Conservation (phyloP, 2,329 filamentous ascomycete genomes). For the Phialophora expanda region DNA sequence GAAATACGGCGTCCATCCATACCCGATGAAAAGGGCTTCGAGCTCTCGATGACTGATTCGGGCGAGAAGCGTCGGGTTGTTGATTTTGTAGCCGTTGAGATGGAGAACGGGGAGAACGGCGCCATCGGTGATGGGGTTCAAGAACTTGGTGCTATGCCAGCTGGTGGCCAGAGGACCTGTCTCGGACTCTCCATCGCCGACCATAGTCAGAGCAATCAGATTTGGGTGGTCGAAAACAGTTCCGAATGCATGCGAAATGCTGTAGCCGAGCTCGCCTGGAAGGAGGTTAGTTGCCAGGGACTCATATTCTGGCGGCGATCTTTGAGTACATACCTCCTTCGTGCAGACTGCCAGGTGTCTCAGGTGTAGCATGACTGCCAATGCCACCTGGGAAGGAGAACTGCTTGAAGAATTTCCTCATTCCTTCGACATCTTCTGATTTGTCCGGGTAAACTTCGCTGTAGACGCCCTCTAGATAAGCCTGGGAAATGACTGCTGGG, state of each 20-base stretch:
- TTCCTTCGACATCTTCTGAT: conserved; percentile 68
- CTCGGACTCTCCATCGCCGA: conserved; percentile 81
- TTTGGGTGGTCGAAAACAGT: conserved; percentile 76
- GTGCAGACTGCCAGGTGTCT: conserved; percentile 77
- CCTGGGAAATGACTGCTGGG: conserved; percentile 75
- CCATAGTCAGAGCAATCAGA: conserved; percentile 76
- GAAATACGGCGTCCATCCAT: conserved; percentile 80
- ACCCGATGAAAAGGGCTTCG: conserved; percentile 70
- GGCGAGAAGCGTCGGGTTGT: conserved; percentile 75
- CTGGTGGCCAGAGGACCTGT: conserved; percentile 78
- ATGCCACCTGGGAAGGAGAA: conserved; percentile 83
- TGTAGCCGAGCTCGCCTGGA: conserved; percentile 72
- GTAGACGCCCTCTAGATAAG: conserved; percentile 78
- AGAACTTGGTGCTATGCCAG: conserved; percentile 83
- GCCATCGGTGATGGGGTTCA: conserved; percentile 78
- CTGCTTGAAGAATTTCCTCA: conserved; percentile 79
- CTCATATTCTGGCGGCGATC: neutral
- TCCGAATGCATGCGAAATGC: conserved; percentile 78
- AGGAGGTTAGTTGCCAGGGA: neutral
- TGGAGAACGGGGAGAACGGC: conserved; percentile 79
- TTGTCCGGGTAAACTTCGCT: conserved; percentile 78
- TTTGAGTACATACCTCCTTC: conserved; percentile 64
- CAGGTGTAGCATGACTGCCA: conserved; percentile 77
- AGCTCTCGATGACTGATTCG: conserved; percentile 77
- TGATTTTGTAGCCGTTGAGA: conserved; percentile 85